Percentiles rank a stretch among this genome's conserved stretches.
phyloP scores from a whole-genome alignment of 177 flowering plant genomes.

The Tripterygium wilfordii region DNA sequence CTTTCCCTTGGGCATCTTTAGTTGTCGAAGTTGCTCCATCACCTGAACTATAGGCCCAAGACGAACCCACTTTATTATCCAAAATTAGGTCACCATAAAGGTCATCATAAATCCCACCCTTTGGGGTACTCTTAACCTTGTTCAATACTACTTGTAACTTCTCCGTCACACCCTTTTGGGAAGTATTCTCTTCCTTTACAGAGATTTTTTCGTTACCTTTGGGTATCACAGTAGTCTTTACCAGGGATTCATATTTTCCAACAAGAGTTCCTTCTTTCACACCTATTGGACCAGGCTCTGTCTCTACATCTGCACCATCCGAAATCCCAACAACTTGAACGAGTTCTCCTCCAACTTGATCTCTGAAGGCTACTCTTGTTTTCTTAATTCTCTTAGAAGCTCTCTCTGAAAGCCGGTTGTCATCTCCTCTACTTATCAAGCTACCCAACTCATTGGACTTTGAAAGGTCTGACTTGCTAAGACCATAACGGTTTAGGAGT shows the following conservation, averaged over 20 bases:
- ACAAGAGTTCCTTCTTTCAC: slow-evolving; percentile 99
- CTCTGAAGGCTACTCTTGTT: slow-evolving; percentile 72
- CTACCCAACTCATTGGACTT: slow-evolving; percentile 17
- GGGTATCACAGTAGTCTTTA: slow-evolving; percentile 76
- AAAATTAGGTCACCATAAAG: slow-evolving; percentile 79
- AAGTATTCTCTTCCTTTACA: slow-evolving; percentile 31
- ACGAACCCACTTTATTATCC: slow-evolving; percentile 71
- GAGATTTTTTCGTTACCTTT: too few species aligned
- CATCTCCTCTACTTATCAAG: slow-evolving; percentile 20
- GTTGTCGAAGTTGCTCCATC: slow-evolving; percentile 22
- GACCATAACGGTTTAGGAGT: slow-evolving; percentile 68
- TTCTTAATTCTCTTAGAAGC: slow-evolving; percentile 61
- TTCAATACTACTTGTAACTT: slow-evolving; percentile 70
- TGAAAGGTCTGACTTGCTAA: slow-evolving; percentile 31
- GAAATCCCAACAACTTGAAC: slow-evolving; percentile 90
- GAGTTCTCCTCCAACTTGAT: slow-evolving; percentile 89
- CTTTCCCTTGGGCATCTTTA: slow-evolving; percentile 24
- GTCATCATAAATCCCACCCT: slow-evolving; percentile 78
- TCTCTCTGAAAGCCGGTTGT: slow-evolving; percentile 27
- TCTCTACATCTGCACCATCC: slow-evolving; percentile 93
- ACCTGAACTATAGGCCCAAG: slow-evolving; percentile 73
- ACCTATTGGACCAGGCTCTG: slow-evolving; percentile 96
- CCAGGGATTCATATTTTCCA: slow-evolving; percentile 95
- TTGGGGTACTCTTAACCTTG: slow-evolving; percentile 71
- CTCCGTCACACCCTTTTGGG: slow-evolving; percentile 66